Conservation (phyloP, 1,284 basidiomycete genomes). For the Cryptococcus neoformans region DNA sequence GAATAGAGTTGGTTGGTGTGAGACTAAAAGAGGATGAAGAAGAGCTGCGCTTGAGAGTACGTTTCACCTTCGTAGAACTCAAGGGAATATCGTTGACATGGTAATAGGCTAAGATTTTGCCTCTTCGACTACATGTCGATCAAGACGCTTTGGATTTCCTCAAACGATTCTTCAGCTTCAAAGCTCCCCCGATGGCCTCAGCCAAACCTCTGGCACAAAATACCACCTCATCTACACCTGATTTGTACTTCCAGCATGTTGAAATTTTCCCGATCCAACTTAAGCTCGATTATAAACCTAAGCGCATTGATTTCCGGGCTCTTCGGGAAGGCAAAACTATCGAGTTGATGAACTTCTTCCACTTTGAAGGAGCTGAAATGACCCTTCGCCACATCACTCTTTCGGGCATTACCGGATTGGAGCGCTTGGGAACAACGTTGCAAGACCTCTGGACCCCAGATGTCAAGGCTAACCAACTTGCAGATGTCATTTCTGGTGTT, state of each 20-base stretch:
- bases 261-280: slow-evolving; percentile 64
- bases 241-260: slow-evolving; percentile 50
- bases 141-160: slow-evolving; percentile 98
- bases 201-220: slow-evolving; percentile 11
- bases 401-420: slow-evolving; percentile 85
- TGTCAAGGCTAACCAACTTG: slow-evolving; percentile 96
- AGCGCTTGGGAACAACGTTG: slow-evolving; percentile 78
- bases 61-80: slow-evolving; percentile 27
- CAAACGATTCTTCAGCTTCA: slow-evolving; percentile 93
- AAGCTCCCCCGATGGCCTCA: slow-evolving; percentile 56
- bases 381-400: slow-evolving; percentile 89
- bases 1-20: slow-evolving; percentile 72
- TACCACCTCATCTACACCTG: slow-evolving; percentile 40
- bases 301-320: slow-evolving; percentile 92
- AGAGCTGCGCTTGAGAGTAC: slow-evolving; percentile 77
- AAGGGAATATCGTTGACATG: background rate
- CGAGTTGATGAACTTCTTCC: slow-evolving; percentile 99
- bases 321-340: slow-evolving; percentile 86
- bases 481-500: slow-evolving; percentile 96
- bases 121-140: slow-evolving; percentile 89
- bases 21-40: slow-evolving; percentile 64
- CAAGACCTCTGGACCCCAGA: slow-evolving; percentile 99
- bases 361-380: slow-evolving; percentile 99
- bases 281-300: slow-evolving; percentile 98
- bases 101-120: slow-evolving; percentile 75